A percentile compares a stretch with the other conserved stretches of the same genome.
Evolutionary conservation across 2,329 filamentous ascomycete species (phyloP).

Genomic region (Xylaria sp.): DNA sequence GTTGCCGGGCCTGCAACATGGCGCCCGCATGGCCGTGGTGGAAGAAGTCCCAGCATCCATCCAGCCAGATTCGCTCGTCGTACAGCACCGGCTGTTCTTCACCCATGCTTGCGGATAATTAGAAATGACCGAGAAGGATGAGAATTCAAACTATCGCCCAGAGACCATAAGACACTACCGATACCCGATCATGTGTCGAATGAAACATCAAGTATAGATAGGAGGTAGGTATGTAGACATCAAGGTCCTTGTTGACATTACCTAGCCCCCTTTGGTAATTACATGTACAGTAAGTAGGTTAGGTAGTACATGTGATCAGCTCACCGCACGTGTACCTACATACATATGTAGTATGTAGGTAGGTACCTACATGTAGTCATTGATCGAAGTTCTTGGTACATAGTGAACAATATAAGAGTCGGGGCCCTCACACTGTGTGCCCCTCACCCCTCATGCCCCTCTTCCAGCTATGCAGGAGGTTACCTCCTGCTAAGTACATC

Average conservation of each 20-base stretch:
- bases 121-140: not conserved
- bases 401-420: too few relatives aligned
- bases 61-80: constrained; percentile 90
- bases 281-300: too few relatives aligned
- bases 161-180: not conserved
- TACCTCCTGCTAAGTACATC: too few relatives aligned
- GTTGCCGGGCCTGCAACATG: constrained; percentile 92
- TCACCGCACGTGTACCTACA: not conserved
- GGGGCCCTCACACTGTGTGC: constrained; percentile 23
- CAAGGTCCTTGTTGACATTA: constrained; percentile 2
- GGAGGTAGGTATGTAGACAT: not conserved
- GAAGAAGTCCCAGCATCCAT: constrained; percentile 99
- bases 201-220: not conserved
- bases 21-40: constrained; percentile 98
- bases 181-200: not conserved
- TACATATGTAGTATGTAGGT: too few relatives aligned
- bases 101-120: constrained; percentile 20
- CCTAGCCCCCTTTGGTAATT: not conserved
- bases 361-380: too few relatives aligned
- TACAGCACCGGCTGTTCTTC: constrained; percentile 58
- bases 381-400: not conserved
- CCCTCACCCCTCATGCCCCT: constrained; percentile 16
- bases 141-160: not conserved
- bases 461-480: too few relatives aligned
- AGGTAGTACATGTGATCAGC: too few relatives aligned